Percentiles rank a stretch among this genome's conserved stretches.
Evolutionary conservation across 805 yeast genomes (phyloP).

Genomic region (Ogataea salicorniae): DNA sequence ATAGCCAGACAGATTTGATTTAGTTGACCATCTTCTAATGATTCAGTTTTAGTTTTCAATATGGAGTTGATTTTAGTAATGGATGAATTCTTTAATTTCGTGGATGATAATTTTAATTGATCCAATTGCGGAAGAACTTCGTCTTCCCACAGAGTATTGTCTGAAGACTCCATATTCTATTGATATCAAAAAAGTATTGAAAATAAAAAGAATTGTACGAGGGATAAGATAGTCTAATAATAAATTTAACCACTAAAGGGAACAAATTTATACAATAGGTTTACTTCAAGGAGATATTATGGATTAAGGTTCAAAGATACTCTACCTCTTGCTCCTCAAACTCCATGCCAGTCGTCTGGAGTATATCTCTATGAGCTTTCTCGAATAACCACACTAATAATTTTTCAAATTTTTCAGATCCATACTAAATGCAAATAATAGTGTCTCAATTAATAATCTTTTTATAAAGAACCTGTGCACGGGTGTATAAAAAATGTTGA

Average conservation of each 20-base stretch:
- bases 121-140: constrained; percentile 15
- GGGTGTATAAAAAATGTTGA: neutral
- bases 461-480: neutral
- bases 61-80: constrained; percentile 29
- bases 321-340: no score
- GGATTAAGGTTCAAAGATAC: no score
- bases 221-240: no score
- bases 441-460: neutral
- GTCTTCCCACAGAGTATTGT: neutral
- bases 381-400: neutral
- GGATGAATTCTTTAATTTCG: constrained; percentile 32
- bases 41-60: constrained; percentile 17
- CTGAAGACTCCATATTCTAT: constrained; percentile 1
- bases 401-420: constrained; percentile 1
- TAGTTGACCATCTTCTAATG: constrained; percentile 19
- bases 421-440: neutral
- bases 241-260: no score
- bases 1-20: constrained; percentile 31
- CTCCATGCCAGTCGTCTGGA: neutral
- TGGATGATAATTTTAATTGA: constrained; percentile 30
- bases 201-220: neutral
- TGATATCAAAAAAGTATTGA: neutral
- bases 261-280: no score
- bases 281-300: no score
- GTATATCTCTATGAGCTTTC: neutral